Conservation (phyloP, 2,329 filamentous ascomycete genomes). For the Coniella vitis region DNA sequence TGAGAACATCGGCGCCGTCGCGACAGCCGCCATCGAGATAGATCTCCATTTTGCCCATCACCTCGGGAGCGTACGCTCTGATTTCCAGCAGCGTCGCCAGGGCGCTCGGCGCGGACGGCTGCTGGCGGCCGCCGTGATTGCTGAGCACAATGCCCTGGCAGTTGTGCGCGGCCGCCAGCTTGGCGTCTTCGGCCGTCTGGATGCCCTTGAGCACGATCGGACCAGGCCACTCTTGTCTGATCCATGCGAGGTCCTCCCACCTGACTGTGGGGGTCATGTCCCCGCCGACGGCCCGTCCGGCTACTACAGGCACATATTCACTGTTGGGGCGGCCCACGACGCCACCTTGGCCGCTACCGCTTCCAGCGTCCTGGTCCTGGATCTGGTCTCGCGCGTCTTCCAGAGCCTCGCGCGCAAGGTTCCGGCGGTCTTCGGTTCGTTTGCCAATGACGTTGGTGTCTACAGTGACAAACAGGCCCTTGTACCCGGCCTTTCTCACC, state of each 20-base stretch:
- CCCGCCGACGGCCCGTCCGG: slow-evolving; percentile 11
- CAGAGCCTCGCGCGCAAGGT: slow-evolving; percentile 16
- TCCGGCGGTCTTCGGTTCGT: slow-evolving; percentile 19
- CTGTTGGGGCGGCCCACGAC: slow-evolving; percentile 7
- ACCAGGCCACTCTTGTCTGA: slow-evolving; percentile 22
- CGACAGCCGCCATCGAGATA: slow-evolving; percentile 49
- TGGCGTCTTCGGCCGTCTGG: slow-evolving; percentile 17
- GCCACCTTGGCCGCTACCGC: not conserved
- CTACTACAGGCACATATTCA: slow-evolving; percentile 10
- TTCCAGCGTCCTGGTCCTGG: not conserved
- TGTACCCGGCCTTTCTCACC: slow-evolving; percentile 27
- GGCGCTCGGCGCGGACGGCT: slow-evolving; percentile 12
- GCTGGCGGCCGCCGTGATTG: slow-evolving; percentile 16
- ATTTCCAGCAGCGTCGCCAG: slow-evolving; percentile 41
- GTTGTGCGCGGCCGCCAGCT: slow-evolving; percentile 9
- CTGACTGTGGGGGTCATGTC: slow-evolving; percentile 14
- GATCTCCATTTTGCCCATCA: slow-evolving; percentile 45
- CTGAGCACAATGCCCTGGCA: slow-evolving; percentile 17
- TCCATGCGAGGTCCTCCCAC: slow-evolving; percentile 19
- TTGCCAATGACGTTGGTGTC: slow-evolving; percentile 23
- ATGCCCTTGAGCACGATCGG: slow-evolving; percentile 16
- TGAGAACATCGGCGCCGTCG: slow-evolving; percentile 49
- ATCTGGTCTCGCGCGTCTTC: slow-evolving; percentile 10
- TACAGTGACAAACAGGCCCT: slow-evolving; percentile 33
- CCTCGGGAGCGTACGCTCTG: slow-evolving; percentile 41